Conservation (phyloP, 306 rosid species). For the Inga oerstediana region DNA sequence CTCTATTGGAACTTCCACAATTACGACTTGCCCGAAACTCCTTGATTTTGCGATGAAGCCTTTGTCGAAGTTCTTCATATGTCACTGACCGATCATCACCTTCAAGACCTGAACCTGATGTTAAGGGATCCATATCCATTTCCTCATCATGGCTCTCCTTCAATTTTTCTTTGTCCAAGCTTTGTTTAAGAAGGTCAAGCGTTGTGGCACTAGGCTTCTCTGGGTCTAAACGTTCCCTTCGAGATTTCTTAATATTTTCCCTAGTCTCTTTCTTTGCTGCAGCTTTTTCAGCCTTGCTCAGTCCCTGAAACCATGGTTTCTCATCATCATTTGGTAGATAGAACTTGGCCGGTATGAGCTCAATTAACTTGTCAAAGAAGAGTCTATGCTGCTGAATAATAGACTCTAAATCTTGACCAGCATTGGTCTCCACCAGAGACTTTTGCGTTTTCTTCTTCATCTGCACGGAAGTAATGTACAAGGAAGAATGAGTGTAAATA, state of each 20-base stretch:
- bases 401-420: neutral
- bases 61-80: constrained; percentile 7
- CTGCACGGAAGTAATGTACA: neutral
- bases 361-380: constrained; percentile 4
- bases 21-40: neutral
- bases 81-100: neutral
- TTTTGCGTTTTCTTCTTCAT: neutral
- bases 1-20: neutral
- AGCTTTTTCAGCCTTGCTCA: neutral
- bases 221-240: neutral
- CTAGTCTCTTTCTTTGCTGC: neutral
- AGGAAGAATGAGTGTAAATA: neutral
- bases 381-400: neutral
- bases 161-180: neutral
- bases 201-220: constrained; percentile 1
- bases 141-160: neutral
- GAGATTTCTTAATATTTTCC: neutral
- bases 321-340: neutral
- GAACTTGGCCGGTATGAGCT: neutral
- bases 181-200: constrained; percentile 1
- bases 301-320: constrained; percentile 4
- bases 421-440: neutral
- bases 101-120: neutral
- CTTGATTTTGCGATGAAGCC: neutral
- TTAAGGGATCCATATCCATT: neutral